Evolutionary conservation across 768 basidiomycete genomes (phyloP), one percentile per base, ranked within the genome.

Genomic region (Termitomyces sp.): DNA sequence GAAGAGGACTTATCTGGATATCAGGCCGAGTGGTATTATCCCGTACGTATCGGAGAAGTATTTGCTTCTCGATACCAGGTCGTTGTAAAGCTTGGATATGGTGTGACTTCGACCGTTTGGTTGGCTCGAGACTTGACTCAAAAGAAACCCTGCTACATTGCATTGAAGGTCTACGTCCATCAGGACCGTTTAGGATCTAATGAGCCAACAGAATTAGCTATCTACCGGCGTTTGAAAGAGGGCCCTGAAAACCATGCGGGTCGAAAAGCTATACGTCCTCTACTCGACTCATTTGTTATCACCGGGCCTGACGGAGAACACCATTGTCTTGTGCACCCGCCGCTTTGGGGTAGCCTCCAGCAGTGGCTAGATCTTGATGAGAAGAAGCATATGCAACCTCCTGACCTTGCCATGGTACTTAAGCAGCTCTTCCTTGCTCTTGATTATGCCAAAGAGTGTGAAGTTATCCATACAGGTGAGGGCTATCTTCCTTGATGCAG

Each of bases 11-110:
- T 59, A 25, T 49, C 58, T 17, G 65, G 65, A 60, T 74, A 71
- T 58, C 20, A 25, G 58, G 14, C 12, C 34, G 15, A 4, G 5
- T 2, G 61, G 0, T 74, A 67, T 56, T 74, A 74, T 48, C 74
- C 73, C 10, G 68, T 73, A 8, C 68, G 65, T 12, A 69, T 73
- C 10, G 75, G 75, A 34, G 68, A 77, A 20, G 62, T 72, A 17
- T 56, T 76, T 20, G 46, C 65, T 11, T 64, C 63, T 7, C 66
- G 67, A 29, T 76, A 76, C 62, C 69, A 71, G 52, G 69, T 75
- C 36, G 57, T 76, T n/a, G 66, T 66, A n/a, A 76, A 76, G 62
- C 61, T 76, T 6, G 75, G 74, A 7, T 74, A 63, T 61, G 75
- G 74, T 11, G 56, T 67, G 9, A 63, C 59, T 20, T 61, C 65